A percentile compares a stretch with the other conserved stretches of the same genome.
Evolutionary conservation across 2,329 filamentous ascomycete species (phyloP).

Genomic region (Phoma sp.): DNA sequence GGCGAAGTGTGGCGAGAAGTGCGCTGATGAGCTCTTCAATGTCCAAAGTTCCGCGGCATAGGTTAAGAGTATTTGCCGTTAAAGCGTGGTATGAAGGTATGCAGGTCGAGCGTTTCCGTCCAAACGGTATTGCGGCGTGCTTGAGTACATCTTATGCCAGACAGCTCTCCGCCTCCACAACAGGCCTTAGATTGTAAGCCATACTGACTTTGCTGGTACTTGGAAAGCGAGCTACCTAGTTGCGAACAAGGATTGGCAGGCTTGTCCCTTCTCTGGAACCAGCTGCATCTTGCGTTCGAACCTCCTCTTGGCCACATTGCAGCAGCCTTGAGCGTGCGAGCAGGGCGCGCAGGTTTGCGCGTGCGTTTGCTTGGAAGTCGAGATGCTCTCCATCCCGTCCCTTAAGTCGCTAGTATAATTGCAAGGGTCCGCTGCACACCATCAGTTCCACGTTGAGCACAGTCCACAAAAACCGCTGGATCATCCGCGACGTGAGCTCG

Average conservation of each 20-base stretch:
- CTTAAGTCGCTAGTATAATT: conserved; percentile 37
- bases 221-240: conserved; percentile 43
- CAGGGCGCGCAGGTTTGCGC: conserved; percentile 32
- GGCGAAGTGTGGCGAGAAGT: conserved; percentile 13
- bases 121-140: conserved; percentile 39
- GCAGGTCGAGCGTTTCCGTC: conserved; percentile 40
- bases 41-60: conserved; percentile 31
- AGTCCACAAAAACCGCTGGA: conserved; percentile 43
- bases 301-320: conserved; percentile 42
- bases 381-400: conserved; percentile 30
- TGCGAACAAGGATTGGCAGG: conserved; percentile 40
- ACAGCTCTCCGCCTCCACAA: conserved; percentile 37
- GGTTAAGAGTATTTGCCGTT: conserved; percentile 38
- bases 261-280: conserved; percentile 40
- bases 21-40: conserved; percentile 17
- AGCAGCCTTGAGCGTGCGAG: conserved; percentile 41
- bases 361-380: conserved; percentile 30
- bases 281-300: conserved; percentile 46
- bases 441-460: conserved; percentile 47
- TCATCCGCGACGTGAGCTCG: conserved; percentile 45
- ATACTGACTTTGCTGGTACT: conserved; percentile 40
- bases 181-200: conserved; percentile 43
- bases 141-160: conserved; percentile 48
- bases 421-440: conserved; percentile 33
- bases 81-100: conserved; percentile 36